A percentile compares a stretch with the other conserved stretches of the same genome.
Evolutionary conservation across 805 yeast genomes (phyloP).

Genomic region (Naumovozyma dairenensis): DNA sequence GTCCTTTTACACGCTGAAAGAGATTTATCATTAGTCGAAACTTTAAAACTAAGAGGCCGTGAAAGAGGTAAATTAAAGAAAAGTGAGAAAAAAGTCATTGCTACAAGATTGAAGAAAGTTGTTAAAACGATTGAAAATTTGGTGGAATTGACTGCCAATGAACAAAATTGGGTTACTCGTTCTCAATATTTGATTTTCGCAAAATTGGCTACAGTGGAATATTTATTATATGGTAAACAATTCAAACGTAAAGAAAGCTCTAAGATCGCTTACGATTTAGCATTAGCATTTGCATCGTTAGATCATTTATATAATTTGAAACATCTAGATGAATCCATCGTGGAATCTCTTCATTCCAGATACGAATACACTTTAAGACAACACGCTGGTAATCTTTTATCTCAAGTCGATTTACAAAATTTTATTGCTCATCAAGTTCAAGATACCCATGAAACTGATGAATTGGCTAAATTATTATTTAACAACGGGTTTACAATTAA

Average conservation of each 20-base stretch:
- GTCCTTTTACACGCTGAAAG: constrained; percentile 68
- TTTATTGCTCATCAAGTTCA: constrained; percentile 12
- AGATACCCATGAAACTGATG: constrained; percentile 18
- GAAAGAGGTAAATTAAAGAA: constrained; percentile 25
- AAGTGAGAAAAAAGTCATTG: constrained; percentile 37
- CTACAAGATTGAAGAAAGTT: constrained; percentile 62
- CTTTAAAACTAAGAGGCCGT: constrained; percentile 22
- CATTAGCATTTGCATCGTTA: constrained; percentile 21
- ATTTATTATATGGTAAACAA: constrained; percentile 20
- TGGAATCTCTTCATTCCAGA: constrained; percentile 17
- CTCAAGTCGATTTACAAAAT: constrained; percentile 18
- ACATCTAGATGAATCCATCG: constrained; percentile 10
- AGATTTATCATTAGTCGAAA: constrained; percentile 34
- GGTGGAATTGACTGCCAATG: constrained; percentile 33
- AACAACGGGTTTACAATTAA: constrained; percentile 15
- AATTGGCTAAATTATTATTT: constrained; percentile 33
- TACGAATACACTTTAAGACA: constrained; percentile 25
- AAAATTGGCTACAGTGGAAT: constrained; percentile 43
- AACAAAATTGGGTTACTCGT: constrained; percentile 28
- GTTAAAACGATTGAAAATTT: constrained; percentile 36
- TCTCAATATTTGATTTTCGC: constrained; percentile 33
- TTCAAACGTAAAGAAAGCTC: constrained; percentile 16
- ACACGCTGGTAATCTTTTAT: constrained; percentile 16
- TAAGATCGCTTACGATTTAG: constrained; percentile 16
- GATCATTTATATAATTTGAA: constrained; percentile 11